Conservation (phyloP, 2,329 filamentous ascomycete species). For the Penicillium sp. region DNA sequence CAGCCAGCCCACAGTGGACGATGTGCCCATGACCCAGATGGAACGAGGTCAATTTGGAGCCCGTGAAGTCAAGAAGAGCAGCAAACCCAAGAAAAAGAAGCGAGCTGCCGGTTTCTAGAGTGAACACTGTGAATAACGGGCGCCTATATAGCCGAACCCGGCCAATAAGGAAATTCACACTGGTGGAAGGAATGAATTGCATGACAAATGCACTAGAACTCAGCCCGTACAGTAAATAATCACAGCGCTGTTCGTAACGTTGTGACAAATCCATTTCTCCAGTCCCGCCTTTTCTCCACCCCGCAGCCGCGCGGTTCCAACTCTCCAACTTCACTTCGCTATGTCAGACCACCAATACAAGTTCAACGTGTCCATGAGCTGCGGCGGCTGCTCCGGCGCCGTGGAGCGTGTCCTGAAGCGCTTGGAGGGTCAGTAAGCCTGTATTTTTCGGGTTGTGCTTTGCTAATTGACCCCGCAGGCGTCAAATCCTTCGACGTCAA, state of each 20-base stretch:
- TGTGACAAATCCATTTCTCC: neutral
- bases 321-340: constrained; percentile 25
- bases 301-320: constrained; percentile 9
- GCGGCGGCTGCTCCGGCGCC: constrained; percentile 92
- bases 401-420: constrained; percentile 89
- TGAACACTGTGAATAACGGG: constrained; percentile 1
- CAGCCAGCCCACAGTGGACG: constrained; percentile 36
- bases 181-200: constrained; percentile 5
- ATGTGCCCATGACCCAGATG: constrained; percentile 41
- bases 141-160: neutral
- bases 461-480: constrained; percentile 51
- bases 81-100: constrained; percentile 40
- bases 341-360: constrained; percentile 90
- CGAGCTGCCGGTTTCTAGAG: constrained; percentile 41
- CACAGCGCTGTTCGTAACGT: neutral
- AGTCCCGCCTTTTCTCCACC: constrained; percentile 1
- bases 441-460: neutral
- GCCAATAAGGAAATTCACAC: constrained; percentile 23
- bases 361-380: constrained; percentile 92
- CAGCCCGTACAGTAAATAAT: neutral
- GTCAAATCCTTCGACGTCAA: constrained; percentile 84
- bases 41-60: constrained; percentile 41
- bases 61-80: constrained; percentile 31
- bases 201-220: neutral
- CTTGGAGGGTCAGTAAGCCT: constrained; percentile 70